Evolutionary conservation across 345 rosid genomes (phyloP), one percentile per base, ranked within the genome.

Genomic region (Citrus sp.): DNA sequence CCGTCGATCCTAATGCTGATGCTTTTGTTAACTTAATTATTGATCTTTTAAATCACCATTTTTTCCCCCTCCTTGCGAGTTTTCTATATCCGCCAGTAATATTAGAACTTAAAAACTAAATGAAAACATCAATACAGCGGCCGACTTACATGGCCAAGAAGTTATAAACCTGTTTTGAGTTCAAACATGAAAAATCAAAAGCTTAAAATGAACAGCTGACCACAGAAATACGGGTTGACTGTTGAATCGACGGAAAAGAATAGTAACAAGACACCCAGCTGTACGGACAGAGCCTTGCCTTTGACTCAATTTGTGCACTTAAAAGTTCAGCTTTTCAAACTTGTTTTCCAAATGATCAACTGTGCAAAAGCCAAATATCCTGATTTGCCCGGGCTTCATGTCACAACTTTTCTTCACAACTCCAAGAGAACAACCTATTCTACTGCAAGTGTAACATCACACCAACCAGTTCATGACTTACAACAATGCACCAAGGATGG

Each of bases 401-500:
- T 55, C 77, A 71, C 82, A 30, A n/a, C 21, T 77, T 80, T 16
- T 22, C 81, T 58, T 27, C 60, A 24, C 49, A 72, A 66, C 80
- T 60, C 76, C 59, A 30, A 37, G 70, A 60, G 75, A 59, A 80
- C 77, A 73, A 70, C 74, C 67, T 68, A 70, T 35, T 72, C 71
- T 62, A 68, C 51, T 35, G 59, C 55, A 73, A 62, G 77, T 25
- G 72, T 61, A 64, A 35, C 65, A 73, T 78, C 79, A 85, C 65
- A 79, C 73, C 78, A 35, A 73, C 49, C 79, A 74, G 54, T 83
- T 80, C 84, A 67, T 37, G 88, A 86, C 81, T 81, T 82, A 82
- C 87, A 84, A 76, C 86, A 80, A 37, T 54, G 75, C 67, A 12
- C 64, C 16, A 46, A 12, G 51, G 5, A 73, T 1, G 63, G 51